Conservation (phyloP, 192 early-diverging fungal species). For the Coemansia sp. region DNA sequence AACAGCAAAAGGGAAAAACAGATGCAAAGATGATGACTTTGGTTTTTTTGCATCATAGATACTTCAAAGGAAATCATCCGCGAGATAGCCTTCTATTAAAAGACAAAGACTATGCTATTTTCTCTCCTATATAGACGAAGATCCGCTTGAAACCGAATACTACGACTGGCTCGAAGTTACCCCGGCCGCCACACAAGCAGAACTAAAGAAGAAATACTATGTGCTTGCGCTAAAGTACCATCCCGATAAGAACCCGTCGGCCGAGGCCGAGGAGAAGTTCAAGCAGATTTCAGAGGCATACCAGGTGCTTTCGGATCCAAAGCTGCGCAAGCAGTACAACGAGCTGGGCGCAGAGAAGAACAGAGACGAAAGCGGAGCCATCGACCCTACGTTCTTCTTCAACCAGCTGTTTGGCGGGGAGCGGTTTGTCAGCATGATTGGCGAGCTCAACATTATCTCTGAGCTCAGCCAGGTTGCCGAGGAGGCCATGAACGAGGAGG, state of each 20-base stretch:
- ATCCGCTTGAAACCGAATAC: conserved; percentile 79
- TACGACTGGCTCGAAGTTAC: conserved; percentile 86
- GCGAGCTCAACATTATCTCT: conserved; percentile 93
- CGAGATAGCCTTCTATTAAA: not conserved
- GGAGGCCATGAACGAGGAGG: conserved; percentile 59
- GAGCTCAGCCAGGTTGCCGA: conserved; percentile 85
- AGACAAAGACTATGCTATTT: not conserved
- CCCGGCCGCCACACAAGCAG: conserved; percentile 69
- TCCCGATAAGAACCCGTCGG: conserved; percentile 59
- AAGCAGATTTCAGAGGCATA: conserved; percentile 97
- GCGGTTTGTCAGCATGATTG: conserved; percentile 95
- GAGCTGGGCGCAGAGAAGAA: conserved; percentile 71
- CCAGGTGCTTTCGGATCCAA: conserved; percentile 91
- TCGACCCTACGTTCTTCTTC: conserved; percentile 95
- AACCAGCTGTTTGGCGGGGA: conserved; percentile 96
- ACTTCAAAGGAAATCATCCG: not conserved
- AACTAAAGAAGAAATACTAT: conserved; percentile 93
- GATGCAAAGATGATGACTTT: too few relatives aligned
- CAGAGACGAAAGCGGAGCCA: conserved; percentile 62
- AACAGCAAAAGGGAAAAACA: too few relatives aligned
- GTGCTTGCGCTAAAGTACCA: conserved; percentile 60
- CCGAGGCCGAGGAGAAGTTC: conserved; percentile 68
- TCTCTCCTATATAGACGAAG: conserved; percentile 57
- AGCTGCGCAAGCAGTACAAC: conserved; percentile 86
- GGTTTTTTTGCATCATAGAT: too few relatives aligned